Conservation (phyloP, 805 yeast species). For the Candida nanaspora region DNA sequence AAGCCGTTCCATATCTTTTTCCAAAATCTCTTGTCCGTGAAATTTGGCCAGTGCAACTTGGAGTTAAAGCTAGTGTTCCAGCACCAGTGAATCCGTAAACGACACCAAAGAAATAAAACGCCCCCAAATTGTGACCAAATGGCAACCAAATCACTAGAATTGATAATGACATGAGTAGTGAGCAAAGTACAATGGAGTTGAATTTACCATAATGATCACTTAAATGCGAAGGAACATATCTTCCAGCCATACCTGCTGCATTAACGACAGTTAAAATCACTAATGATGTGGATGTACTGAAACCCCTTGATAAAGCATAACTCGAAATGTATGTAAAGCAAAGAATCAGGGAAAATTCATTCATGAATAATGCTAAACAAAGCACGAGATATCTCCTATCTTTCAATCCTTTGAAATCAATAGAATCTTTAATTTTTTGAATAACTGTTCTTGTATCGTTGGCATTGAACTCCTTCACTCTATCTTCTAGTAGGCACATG, state of each 20-base stretch:
- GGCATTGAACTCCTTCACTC: conserved; percentile 12
- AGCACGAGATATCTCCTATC: conserved; percentile 35
- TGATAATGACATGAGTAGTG: conserved; percentile 33
- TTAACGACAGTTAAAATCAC: conserved; percentile 39
- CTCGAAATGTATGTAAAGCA: conserved; percentile 50
- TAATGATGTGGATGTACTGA: conserved; percentile 32
- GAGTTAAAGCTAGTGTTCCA: conserved; percentile 56
- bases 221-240: conserved; percentile 36
- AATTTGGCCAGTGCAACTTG: conserved; percentile 62
- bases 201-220: conserved; percentile 40
- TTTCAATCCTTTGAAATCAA: conserved; percentile 32
- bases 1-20: conserved; percentile 62
- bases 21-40: conserved; percentile 63
- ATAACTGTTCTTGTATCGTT: conserved; percentile 3
- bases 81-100: conserved; percentile 55
- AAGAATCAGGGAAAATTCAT: conserved; percentile 47
- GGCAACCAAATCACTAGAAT: conserved; percentile 57
- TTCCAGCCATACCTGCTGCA: conserved; percentile 35
- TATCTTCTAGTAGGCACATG: conserved; percentile 25
- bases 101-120: conserved; percentile 44
- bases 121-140: conserved; percentile 37
- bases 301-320: conserved; percentile 46
- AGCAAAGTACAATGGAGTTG: conserved; percentile 31
- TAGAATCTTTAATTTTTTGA: conserved; percentile 16
- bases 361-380: conserved; percentile 35